A percentile compares a stretch with the other conserved stretches of the same genome.
These are phyloP conservation scores for Fusarium miscanthi DNA, from an alignment of 2,329 filamentous ascomycete species.

Conservation along the genomic window DNA sequence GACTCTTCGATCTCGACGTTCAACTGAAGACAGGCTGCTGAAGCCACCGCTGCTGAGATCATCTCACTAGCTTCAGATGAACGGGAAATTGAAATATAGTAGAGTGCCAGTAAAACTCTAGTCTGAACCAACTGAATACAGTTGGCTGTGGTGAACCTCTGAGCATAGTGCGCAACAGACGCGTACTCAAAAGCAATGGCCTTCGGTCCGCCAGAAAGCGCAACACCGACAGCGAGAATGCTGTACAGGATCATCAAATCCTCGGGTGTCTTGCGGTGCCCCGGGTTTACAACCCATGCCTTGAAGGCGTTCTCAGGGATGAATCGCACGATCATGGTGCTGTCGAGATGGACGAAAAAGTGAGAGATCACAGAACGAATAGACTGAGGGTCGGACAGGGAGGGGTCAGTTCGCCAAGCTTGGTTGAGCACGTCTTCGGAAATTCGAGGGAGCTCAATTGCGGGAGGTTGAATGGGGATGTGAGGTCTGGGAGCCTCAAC, in stretches of 20 bases:
- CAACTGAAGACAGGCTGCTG: conserved; percentile 68
- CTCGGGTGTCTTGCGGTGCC: conserved; percentile 54
- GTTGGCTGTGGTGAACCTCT: conserved; percentile 45
- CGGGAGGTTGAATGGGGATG: conserved; percentile 51
- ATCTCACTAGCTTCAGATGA: conserved; percentile 71
- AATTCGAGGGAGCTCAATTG: conserved; percentile 58
- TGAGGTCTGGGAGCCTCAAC: conserved; percentile 54
- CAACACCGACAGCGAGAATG: conserved; percentile 54
- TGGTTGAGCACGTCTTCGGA: conserved; percentile 61
- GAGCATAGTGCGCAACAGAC: conserved; percentile 68
- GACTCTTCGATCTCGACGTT: conserved; percentile 69
- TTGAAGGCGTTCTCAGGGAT: conserved; percentile 55
- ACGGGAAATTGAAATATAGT: conserved; percentile 72
- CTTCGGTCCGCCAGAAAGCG: conserved; percentile 53
- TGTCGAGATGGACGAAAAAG: conserved; percentile 57
- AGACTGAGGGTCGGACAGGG: conserved; percentile 56
- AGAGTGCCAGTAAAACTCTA: conserved; percentile 73
- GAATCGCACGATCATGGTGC: conserved; percentile 55
- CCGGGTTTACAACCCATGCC: conserved; percentile 51
- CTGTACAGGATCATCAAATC: conserved; percentile 61
- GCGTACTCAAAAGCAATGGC: conserved; percentile 55
- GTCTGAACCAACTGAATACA: conserved; percentile 73
- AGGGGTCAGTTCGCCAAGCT: conserved; percentile 64
- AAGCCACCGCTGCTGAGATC: conserved; percentile 69
- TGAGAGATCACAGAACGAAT: conserved; percentile 54